phyloP scores from a whole-genome alignment of 2,329 filamentous ascomycete genomes.

The Colletotrichum paranaense region DNA sequence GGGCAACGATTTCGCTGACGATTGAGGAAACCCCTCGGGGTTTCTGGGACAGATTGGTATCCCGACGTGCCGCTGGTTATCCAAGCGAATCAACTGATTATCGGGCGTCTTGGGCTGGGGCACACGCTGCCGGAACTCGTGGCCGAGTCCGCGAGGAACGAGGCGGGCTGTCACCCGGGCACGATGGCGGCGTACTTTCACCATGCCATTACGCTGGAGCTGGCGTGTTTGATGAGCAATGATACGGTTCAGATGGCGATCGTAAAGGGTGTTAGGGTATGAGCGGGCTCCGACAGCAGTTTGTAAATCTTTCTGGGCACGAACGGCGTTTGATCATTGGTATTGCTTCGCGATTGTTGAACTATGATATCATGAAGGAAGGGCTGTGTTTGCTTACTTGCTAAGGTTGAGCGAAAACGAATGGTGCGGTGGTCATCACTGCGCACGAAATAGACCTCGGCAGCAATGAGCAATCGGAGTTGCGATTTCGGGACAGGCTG shows the following conservation, averaged over 20 bases:
- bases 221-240: constrained; percentile 33
- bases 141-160: constrained; percentile 26
- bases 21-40: neutral
- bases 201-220: constrained; percentile 26
- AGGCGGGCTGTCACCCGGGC: constrained; percentile 23
- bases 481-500: neutral
- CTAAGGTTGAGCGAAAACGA: neutral
- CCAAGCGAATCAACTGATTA: constrained; percentile 32
- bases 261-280: constrained; percentile 25
- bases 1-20: neutral
- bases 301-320: neutral
- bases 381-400: neutral
- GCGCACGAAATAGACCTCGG: neutral
- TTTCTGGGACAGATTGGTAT: constrained; percentile 15
- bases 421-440: neutral
- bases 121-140: constrained; percentile 24
- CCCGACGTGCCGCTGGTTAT: constrained; percentile 32
- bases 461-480: neutral
- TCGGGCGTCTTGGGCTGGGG: constrained; percentile 27
- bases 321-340: constrained; percentile 8
- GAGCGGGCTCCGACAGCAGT: neutral
- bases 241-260: constrained; percentile 29
- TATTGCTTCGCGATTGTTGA: neutral
- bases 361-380: neutral
- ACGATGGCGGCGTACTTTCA: constrained; percentile 35